A percentile compares a stretch with the other conserved stretches of the same genome.
Conservation (phyloP, 1,139 yeast species). For the Yamadazyma triangularis region DNA sequence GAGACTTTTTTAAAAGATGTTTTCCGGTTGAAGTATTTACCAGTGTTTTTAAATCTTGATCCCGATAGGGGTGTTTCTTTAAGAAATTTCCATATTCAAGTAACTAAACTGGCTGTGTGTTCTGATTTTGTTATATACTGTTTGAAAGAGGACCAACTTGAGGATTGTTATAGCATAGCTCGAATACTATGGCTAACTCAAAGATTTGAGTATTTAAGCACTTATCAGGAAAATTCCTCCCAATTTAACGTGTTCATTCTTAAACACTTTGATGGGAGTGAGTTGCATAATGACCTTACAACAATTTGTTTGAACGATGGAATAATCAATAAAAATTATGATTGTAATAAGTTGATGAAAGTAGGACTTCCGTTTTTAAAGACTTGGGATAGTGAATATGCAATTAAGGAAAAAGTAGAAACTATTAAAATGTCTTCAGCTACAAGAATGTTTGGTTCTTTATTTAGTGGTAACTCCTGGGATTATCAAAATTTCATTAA, state of each 20-base stretch:
- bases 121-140: constrained; percentile 67
- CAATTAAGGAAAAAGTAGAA: constrained; percentile 73
- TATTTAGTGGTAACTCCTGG: constrained; percentile 80
- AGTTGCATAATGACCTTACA: too few relatives aligned
- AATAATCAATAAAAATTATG: constrained; percentile 8
- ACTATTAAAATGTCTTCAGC: constrained; percentile 83
- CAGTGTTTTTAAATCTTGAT: constrained; percentile 52
- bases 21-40: constrained; percentile 39
- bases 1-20: constrained; percentile 40
- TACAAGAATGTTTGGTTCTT: constrained; percentile 47
- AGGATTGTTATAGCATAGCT: constrained; percentile 27
- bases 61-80: constrained; percentile 67
- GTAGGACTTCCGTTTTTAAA: constrained; percentile 7
- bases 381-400: constrained; percentile 68
- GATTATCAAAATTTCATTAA: constrained; percentile 36
- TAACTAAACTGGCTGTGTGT: constrained; percentile 60
- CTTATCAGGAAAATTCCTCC: background rate
- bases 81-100: constrained; percentile 76
- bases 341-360: constrained; percentile 11
- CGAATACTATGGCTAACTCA: constrained; percentile 57
- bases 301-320: constrained; percentile 8
- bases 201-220: constrained; percentile 3
- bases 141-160: constrained; percentile 32
- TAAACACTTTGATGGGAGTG: constrained; percentile 5
- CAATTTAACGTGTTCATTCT: constrained; percentile 16